Percentiles rank a stretch among this genome's conserved stretches.
Evolutionary conservation across 2,329 filamentous ascomycete species (phyloP).

Genomic region (Paraconiothyrium brasiliense): DNA sequence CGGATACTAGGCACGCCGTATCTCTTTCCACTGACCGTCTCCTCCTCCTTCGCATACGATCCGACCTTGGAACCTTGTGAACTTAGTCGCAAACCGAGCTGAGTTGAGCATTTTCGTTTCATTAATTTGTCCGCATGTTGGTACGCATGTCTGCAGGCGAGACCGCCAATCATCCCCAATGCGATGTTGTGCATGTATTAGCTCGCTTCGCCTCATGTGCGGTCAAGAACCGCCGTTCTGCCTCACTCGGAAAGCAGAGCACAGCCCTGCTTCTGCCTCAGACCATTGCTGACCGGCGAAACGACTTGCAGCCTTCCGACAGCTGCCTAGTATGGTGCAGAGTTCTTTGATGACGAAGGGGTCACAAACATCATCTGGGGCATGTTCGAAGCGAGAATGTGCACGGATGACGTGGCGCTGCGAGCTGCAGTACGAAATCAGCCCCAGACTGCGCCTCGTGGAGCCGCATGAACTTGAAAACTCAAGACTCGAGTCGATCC

Average conservation of each 20-base stretch:
- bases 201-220: slow-evolving; percentile 4
- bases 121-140: background rate
- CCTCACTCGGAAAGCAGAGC: background rate
- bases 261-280: slow-evolving; percentile 1
- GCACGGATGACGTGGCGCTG: slow-evolving; percentile 32
- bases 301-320: slow-evolving; percentile 1
- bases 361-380: slow-evolving; percentile 1
- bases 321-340: background rate
- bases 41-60: too few species aligned
- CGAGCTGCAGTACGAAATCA: slow-evolving; percentile 2
- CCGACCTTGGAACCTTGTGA: too few species aligned
- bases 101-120: background rate
- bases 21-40: too few species aligned
- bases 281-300: background rate
- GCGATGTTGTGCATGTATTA: background rate
- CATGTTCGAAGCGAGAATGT: slow-evolving; percentile 16
- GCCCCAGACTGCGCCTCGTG: slow-evolving; percentile 23
- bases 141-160: background rate
- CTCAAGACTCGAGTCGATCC: slow-evolving; percentile 7
- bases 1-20: too few species aligned
- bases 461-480: slow-evolving; percentile 30
- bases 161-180: background rate
- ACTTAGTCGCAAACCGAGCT: background rate
- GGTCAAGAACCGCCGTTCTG: background rate
- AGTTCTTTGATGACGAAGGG: background rate